phyloP scores from a whole-genome alignment of 2,329 filamentous ascomycete species.

The Fusarium haematococcum region DNA sequence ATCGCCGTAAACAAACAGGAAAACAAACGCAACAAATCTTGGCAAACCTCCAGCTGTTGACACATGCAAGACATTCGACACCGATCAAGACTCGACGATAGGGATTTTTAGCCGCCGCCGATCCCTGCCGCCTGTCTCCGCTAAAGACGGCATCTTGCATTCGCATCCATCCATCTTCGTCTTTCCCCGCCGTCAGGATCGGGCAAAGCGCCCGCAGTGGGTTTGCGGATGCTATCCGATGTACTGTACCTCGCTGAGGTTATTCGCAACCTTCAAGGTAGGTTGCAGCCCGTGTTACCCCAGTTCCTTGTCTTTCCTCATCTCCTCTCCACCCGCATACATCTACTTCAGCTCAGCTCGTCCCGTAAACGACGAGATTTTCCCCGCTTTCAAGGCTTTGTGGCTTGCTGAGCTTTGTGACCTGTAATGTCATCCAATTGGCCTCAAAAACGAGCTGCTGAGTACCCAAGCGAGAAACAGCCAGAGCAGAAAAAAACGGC shows the following conservation, averaged over 20 bases:
- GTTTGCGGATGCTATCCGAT: not conserved
- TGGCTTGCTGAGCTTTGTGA: slow-evolving; percentile 30
- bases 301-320: not conserved
- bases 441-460: not conserved
- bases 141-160: slow-evolving; percentile 1
- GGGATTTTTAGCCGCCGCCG: not conserved
- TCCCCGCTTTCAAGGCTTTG: slow-evolving; percentile 1
- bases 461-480: not conserved
- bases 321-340: not conserved
- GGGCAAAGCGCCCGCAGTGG: not conserved
- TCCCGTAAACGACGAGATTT: not conserved
- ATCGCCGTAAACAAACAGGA: not conserved
- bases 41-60: not conserved
- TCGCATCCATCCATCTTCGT: not conserved
- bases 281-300: not conserved
- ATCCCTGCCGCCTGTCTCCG: not conserved
- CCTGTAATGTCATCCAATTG: not conserved
- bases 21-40: not conserved
- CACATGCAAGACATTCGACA: not conserved
- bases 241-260: not conserved
- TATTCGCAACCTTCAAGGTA: not conserved
- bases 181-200: not conserved
- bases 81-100: not conserved
- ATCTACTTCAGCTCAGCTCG: not conserved
- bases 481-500: not conserved